Evolutionary conservation across 768 basidiomycete species (phyloP).

Genomic region (Daedaleopsis sinensis): DNA sequence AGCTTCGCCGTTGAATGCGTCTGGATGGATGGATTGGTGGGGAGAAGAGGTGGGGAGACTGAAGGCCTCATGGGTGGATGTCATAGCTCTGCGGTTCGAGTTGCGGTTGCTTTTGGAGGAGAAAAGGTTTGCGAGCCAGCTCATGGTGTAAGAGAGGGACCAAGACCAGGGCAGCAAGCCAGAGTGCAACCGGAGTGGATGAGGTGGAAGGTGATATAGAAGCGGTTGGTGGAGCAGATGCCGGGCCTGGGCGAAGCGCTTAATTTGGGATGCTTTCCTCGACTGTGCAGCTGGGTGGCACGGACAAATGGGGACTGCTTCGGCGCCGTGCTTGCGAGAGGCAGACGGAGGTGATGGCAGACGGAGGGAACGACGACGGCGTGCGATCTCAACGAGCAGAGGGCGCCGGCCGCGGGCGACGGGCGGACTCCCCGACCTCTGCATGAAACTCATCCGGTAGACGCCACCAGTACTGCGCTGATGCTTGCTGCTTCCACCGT

Average conservation of each 20-base stretch:
- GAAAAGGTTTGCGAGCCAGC: constrained; percentile 75
- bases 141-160: constrained; percentile 46
- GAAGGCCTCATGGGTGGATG: constrained; percentile 86
- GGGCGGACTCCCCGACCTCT: neutral
- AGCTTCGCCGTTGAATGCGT: constrained; percentile 60
- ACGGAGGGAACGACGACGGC: neutral
- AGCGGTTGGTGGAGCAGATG: constrained; percentile 20
- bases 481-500: neutral
- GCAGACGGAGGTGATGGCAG: neutral
- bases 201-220: constrained; percentile 15
- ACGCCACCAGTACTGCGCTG: no score
- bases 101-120: constrained; percentile 48
- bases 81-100: constrained; percentile 57
- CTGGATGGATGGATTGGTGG: constrained; percentile 51
- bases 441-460: constrained; percentile 13
- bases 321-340: neutral
- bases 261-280: neutral
- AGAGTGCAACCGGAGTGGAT: constrained; percentile 4
- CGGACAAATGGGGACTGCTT: constrained; percentile 1
- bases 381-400: neutral
- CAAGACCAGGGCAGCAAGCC: neutral
- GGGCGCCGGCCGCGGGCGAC: neutral
- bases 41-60: constrained; percentile 80
- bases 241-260: constrained; percentile 17
- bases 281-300: neutral